phyloP scores from a whole-genome alignment of 1,284 basidiomycete genomes.

The Phylloporus sp. region DNA sequence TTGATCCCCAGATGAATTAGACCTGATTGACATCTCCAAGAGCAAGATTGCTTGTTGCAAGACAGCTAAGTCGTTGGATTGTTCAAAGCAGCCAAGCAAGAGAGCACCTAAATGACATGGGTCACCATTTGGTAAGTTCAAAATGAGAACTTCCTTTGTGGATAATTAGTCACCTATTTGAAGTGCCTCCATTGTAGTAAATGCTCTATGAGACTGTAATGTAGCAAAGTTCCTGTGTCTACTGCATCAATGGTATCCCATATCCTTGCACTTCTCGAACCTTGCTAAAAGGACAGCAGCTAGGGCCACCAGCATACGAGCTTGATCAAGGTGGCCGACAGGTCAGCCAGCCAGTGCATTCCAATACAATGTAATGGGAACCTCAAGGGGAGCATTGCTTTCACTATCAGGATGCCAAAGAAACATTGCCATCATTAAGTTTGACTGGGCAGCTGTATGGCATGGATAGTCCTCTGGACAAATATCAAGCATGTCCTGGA shows the following conservation, averaged over 20 bases:
- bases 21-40: background rate
- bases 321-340: conserved; percentile 13
- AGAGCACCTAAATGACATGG: too few species aligned
- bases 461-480: conserved; percentile 23
- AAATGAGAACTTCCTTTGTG: too few species aligned
- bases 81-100: too few species aligned
- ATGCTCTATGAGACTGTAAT: background rate
- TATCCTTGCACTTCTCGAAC: conserved; percentile 1
- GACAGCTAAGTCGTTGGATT: too few species aligned
- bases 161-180: background rate
- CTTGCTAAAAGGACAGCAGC: conserved; percentile 11
- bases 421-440: conserved; percentile 20
- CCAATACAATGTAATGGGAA: conserved; percentile 14
- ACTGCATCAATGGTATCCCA: conserved; percentile 4
- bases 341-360: conserved; percentile 12
- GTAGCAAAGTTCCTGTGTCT: conserved; percentile 1
- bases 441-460: conserved; percentile 20
- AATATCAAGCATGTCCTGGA: conserved; percentile 16
- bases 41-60: too few species aligned
- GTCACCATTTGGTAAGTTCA: too few species aligned
- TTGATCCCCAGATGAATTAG: background rate
- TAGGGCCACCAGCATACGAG: conserved; percentile 15
- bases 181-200: background rate
- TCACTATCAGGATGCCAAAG: background rate
- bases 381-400: conserved; percentile 6